Conservation (phyloP, 768 basidiomycete species). For the Agaricus bisporus region DNA sequence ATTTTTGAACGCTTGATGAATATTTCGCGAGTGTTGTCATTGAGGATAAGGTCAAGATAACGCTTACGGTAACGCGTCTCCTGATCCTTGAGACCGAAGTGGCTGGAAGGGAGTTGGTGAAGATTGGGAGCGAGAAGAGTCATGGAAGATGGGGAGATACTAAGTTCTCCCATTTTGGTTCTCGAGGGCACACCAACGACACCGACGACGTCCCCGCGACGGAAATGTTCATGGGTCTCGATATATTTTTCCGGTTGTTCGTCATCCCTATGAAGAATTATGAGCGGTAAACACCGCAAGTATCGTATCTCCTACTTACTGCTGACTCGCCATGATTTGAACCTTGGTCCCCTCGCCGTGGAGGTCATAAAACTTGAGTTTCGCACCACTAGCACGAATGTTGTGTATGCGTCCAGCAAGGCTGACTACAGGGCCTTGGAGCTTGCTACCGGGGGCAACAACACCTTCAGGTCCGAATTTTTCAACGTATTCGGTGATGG, state of each 20-base stretch:
- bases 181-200: slow-evolving; percentile 85
- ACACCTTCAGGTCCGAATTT: slow-evolving; percentile 69
- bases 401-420: slow-evolving; percentile 91
- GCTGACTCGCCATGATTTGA: slow-evolving; percentile 88
- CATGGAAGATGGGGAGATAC: slow-evolving; percentile 76
- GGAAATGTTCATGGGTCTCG: slow-evolving; percentile 77
- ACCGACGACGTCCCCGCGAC: slow-evolving; percentile 94
- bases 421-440: slow-evolving; percentile 49
- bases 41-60: slow-evolving; percentile 96
- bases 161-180: slow-evolving; percentile 93
- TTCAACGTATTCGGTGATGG: slow-evolving; percentile 67
- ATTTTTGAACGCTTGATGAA: slow-evolving; percentile 88
- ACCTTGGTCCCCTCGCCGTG: slow-evolving; percentile 90
- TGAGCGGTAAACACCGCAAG: neutral
- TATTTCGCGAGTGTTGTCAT: slow-evolving; percentile 80
- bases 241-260: slow-evolving; percentile 59
- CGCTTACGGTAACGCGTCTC: slow-evolving; percentile 98
- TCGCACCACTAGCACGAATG: slow-evolving; percentile 75
- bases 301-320: slow-evolving; percentile 39
- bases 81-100: slow-evolving; percentile 95
- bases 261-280: slow-evolving; percentile 44
- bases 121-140: slow-evolving; percentile 91
- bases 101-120: slow-evolving; percentile 88
- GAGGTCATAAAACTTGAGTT: slow-evolving; percentile 92
- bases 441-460: slow-evolving; percentile 60